phyloP scores from a whole-genome alignment of 441 rosid species.

The Macaranga tanarius region DNA sequence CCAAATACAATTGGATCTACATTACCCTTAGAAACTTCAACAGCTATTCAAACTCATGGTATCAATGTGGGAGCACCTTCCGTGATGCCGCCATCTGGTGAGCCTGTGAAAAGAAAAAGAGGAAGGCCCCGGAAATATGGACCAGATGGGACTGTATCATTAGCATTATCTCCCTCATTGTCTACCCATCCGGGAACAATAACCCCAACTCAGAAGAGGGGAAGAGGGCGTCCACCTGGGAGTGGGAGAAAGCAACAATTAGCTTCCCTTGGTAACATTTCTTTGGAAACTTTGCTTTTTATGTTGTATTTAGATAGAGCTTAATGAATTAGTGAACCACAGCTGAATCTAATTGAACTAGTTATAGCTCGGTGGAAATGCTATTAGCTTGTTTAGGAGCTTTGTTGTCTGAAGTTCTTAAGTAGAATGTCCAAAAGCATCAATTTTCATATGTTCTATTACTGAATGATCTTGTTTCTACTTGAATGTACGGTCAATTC shows the following conservation, averaged over 20 bases:
- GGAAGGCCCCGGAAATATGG: conserved; percentile 94
- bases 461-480: neutral
- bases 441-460: neutral
- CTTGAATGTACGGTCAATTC: too few relatives aligned
- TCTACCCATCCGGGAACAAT: conserved; percentile 54
- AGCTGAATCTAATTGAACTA: conserved; percentile 3
- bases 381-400: neutral
- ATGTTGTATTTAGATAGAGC: neutral
- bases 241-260: conserved; percentile 75
- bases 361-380: conserved; percentile 7
- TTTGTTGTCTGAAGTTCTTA: neutral
- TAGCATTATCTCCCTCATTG: conserved; percentile 77
- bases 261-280: conserved; percentile 61
- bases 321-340: neutral
- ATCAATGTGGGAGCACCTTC: conserved; percentile 47
- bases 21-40: conserved; percentile 56
- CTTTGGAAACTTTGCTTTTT: conserved; percentile 5
- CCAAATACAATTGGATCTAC: conserved; percentile 57
- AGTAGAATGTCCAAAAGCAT: neutral
- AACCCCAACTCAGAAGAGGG: conserved; percentile 71
- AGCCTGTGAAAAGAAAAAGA: conserved; percentile 72
- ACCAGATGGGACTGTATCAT: conserved; percentile 71
- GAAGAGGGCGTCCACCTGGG: conserved; percentile 93
- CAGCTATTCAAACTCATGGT: conserved; percentile 49
- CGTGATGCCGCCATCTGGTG: conserved; percentile 37